phyloP scores from a whole-genome alignment of 306 rosid species.

The Clitoria ternatea region DNA sequence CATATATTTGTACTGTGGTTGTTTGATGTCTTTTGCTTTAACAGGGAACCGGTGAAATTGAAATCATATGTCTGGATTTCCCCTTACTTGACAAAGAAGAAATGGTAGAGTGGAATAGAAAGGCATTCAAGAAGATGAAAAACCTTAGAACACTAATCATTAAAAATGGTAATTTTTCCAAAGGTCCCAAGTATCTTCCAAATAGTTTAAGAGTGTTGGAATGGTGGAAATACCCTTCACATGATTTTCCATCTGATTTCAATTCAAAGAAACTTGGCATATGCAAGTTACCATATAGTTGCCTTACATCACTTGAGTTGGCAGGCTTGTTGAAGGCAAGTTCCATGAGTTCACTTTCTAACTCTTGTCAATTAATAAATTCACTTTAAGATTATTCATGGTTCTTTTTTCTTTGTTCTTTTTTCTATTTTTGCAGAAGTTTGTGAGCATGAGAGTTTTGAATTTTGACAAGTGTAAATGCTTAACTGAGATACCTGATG shows the following conservation, averaged over 20 bases:
- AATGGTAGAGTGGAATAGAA: conserved; percentile 2
- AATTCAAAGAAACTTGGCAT: not conserved
- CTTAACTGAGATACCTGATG: not conserved
- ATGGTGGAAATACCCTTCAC: not conserved
- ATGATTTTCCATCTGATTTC: not conserved
- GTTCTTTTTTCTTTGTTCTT: not conserved
- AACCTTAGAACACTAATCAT: conserved; percentile 18
- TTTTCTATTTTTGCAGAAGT: not conserved
- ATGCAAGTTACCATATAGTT: not conserved
- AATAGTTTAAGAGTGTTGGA: conserved; percentile 11
- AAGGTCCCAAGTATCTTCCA: conserved; percentile 11
- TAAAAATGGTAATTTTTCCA: not conserved
- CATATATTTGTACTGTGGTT: not conserved
- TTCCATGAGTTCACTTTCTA: not conserved
- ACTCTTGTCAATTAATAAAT: not conserved
- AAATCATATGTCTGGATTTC: not conserved
- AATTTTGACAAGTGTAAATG: not conserved
- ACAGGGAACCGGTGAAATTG: not conserved
- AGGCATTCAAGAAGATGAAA: conserved; percentile 12
- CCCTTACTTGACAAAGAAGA: not conserved
- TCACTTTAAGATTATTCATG: not conserved
- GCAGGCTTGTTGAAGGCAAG: not conserved
- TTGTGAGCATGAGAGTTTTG: not conserved
- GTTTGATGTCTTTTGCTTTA: not conserved
- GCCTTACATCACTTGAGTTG: not conserved